Percentiles rank a stretch among this genome's conserved stretches.
Evolutionary conservation across 2,329 filamentous ascomycete genomes (phyloP).

Genomic region (Colletotrichum noveboracense): DNA sequence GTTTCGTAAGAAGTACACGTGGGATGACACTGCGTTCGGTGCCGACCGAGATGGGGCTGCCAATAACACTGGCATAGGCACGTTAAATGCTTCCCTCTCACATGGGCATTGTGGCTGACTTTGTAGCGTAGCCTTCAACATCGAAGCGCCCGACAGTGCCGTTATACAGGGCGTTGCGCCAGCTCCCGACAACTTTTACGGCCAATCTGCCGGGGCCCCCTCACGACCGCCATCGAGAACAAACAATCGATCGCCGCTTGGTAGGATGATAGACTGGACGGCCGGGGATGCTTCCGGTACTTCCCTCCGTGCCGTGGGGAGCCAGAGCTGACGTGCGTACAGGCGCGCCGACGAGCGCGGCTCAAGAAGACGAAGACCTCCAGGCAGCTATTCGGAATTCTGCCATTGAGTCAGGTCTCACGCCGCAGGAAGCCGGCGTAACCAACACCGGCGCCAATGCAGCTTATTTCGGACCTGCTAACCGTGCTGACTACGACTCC

Average conservation of each 20-base stretch:
- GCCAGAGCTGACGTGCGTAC: slow-evolving; percentile 18
- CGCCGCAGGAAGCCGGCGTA: slow-evolving; percentile 58
- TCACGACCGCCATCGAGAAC: slow-evolving; percentile 68
- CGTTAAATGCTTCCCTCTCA: slow-evolving; percentile 21
- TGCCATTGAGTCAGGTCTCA: slow-evolving; percentile 42
- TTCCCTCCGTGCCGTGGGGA: slow-evolving; percentile 8
- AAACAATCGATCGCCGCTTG: slow-evolving; percentile 61
- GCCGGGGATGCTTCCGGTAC: slow-evolving; percentile 33
- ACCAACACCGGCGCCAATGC: slow-evolving; percentile 40
- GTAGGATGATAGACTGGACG: slow-evolving; percentile 55
- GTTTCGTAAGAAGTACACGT: slow-evolving; percentile 56
- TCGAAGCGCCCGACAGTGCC: slow-evolving; percentile 54
- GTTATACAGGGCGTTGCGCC: slow-evolving; percentile 50
- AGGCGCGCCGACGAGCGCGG: slow-evolving; percentile 32
- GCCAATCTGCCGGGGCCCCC: slow-evolving; percentile 46
- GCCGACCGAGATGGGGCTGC: slow-evolving; percentile 57
- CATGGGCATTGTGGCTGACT: background rate
- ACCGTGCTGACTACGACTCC: slow-evolving; percentile 57
- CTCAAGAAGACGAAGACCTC: slow-evolving; percentile 61
- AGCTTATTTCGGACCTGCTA: slow-evolving; percentile 66
- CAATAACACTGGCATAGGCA: slow-evolving; percentile 51
- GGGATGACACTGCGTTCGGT: slow-evolving; percentile 60
- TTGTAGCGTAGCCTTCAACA: slow-evolving; percentile 54
- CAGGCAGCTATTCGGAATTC: slow-evolving; percentile 63
- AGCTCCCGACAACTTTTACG: slow-evolving; percentile 38